Conservation (phyloP, 108 stramenopile species). For the Nannochloropsis salina region DNA sequence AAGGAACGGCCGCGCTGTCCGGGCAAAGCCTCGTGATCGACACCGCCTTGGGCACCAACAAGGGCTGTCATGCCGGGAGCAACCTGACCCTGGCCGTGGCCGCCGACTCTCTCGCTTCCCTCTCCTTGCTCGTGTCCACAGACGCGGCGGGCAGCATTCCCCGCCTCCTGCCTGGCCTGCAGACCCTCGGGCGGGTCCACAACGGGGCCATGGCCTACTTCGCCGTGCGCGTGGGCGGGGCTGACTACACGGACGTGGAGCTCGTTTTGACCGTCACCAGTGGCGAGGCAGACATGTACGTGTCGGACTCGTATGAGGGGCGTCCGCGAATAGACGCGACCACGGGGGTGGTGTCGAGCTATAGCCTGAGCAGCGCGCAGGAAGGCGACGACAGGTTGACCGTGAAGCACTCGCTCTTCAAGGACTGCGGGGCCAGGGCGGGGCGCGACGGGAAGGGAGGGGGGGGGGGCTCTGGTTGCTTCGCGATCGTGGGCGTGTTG, state of each 20-base stretch:
- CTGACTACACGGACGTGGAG: neutral
- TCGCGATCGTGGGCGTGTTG: neutral
- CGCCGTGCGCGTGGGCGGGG: neutral
- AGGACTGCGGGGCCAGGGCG: slow-evolving; percentile 21
- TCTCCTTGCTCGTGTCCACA: neutral
- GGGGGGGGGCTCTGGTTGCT: neutral
- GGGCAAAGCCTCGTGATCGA: neutral
- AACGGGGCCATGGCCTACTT: neutral
- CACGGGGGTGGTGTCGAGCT: neutral
- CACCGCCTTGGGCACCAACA: neutral
- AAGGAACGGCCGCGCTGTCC: neutral
- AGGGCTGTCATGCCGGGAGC: neutral
- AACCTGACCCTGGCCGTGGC: neutral
- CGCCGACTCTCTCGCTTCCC: neutral
- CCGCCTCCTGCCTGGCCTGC: neutral
- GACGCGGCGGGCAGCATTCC: neutral
- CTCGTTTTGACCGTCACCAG: neutral
- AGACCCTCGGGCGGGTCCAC: neutral
- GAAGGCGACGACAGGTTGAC: neutral
- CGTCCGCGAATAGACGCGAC: neutral
- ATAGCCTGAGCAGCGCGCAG: neutral
- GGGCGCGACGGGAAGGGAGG: neutral
- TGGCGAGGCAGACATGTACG: slow-evolving; percentile 9
- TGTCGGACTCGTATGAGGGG: neutral
- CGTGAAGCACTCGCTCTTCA: neutral